Evolutionary conservation across 2,329 filamentous ascomycete genomes (phyloP).

Genomic region (Dactylonectria estremocensis): DNA sequence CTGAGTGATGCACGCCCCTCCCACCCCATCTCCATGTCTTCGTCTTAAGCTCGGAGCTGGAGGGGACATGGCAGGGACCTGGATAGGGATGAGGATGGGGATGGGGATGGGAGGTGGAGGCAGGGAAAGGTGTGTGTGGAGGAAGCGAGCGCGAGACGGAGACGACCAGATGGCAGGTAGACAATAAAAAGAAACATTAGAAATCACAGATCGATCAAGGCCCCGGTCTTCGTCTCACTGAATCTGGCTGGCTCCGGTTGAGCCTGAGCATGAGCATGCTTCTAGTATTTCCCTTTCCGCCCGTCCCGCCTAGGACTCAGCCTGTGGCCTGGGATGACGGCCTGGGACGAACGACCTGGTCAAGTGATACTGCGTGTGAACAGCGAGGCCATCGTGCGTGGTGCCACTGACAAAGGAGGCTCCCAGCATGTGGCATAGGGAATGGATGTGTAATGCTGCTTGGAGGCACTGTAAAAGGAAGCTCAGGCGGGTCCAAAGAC

Average conservation of each 20-base stretch:
- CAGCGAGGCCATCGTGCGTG: slow-evolving; percentile 27
- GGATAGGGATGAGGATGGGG: slow-evolving; percentile 21
- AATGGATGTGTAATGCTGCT: slow-evolving; percentile 31
- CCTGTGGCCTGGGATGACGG: slow-evolving; percentile 20
- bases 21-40: slow-evolving; percentile 24
- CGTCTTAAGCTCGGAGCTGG: slow-evolving; percentile 28
- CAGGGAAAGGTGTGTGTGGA: slow-evolving; percentile 22
- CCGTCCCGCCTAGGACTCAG: slow-evolving; percentile 27
- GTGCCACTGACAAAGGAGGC: slow-evolving; percentile 41
- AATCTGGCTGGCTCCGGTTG: slow-evolving; percentile 11
- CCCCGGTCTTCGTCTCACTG: slow-evolving; percentile 9
- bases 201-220: slow-evolving; percentile 26
- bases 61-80: slow-evolving; percentile 17
- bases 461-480: not conserved
- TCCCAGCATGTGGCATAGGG: slow-evolving; percentile 31
- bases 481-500: not conserved
- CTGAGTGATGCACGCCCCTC: slow-evolving; percentile 24
- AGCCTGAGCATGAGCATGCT: not conserved
- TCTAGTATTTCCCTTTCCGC: slow-evolving; percentile 27
- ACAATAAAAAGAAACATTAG: slow-evolving; percentile 11
- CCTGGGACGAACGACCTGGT: slow-evolving; percentile 28
- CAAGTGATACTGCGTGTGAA: slow-evolving; percentile 24
- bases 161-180: slow-evolving; percentile 15
- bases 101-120: slow-evolving; percentile 8
- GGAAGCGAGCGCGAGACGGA: slow-evolving; percentile 10